Conservation (phyloP, 163 green algal genomes). For the Scenedesmus sp. region DNA sequence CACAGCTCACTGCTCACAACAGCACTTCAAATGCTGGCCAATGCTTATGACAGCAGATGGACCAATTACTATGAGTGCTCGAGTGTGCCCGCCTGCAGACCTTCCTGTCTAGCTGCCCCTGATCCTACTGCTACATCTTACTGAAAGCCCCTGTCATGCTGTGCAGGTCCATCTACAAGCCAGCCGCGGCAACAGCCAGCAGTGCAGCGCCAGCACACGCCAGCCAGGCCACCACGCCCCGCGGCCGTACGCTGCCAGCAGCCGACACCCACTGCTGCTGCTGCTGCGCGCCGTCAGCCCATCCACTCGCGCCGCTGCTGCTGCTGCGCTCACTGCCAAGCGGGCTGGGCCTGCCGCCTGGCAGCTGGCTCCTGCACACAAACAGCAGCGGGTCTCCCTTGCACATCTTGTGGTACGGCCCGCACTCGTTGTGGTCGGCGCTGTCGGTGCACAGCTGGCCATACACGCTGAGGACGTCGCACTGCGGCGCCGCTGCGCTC, state of each 20-base stretch:
- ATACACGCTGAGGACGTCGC: slow-evolving; percentile 34
- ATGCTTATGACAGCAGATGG: not conserved
- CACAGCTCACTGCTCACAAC: not conserved
- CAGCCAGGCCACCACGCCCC: not conserved
- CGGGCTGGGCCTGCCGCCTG: slow-evolving; percentile 9
- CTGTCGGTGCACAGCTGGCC: not conserved
- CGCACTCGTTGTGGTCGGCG: slow-evolving; percentile 2
- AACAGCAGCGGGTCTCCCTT: not conserved
- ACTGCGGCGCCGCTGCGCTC: not conserved
- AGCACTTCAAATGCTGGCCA: not conserved
- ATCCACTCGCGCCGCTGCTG: not conserved
- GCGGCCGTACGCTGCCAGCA: not conserved
- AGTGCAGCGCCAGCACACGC: not conserved
- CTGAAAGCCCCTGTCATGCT: not conserved
- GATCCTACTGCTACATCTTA: not conserved
- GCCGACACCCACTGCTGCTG: slow-evolving; percentile 10
- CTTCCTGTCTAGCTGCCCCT: not conserved
- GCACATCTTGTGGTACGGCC: slow-evolving; percentile 32
- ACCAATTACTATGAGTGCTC: not conserved
- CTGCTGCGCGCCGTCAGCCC: not conserved
- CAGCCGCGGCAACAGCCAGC: not conserved
- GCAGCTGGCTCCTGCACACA: slow-evolving; percentile 32
- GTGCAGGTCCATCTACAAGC: not conserved
- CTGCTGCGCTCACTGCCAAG: not conserved
- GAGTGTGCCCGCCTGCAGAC: not conserved